Evolutionary conservation across 2,329 filamentous ascomycete species (phyloP), one percentile per base, ranked within the genome.

Genomic region (Lecanosticta acicola): DNA sequence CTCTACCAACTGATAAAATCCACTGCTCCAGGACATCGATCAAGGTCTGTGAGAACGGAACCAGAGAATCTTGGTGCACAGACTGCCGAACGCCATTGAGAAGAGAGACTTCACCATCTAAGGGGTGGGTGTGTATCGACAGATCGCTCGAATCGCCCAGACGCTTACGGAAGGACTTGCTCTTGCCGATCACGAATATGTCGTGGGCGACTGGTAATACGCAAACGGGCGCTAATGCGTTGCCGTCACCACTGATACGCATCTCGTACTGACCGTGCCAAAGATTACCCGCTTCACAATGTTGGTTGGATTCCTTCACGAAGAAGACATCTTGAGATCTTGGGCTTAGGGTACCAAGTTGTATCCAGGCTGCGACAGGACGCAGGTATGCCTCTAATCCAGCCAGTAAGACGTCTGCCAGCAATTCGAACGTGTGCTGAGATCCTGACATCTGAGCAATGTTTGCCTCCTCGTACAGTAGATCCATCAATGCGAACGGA

Each of bases 101-200:
- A n/a, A 29, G 24, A 29, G 5, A 11, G 24, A 5, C 24, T 29
- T 5, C 24, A 7, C 7, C 24, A 29, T 4, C 41, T 32, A 34
- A 48, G 24, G 24, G 24, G 24, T 29, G 5, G 24, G 7, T 29
- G 24, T n/a, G n/a, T n/a, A n/a, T n/a, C n/a, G n/a, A n/a, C n/a
- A n/a, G n/a, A n/a, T n/a, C n/a, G n/a, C 24, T 11, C 24, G 5
- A 5, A 29, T 29, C 41, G 45, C 81, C 79, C 9, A 95, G 72
- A 39, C 84, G 78, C 49, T 83, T 83, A n/a, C 96, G 69, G 36
- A 96, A 84, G 1, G 93, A 80, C 45, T 93, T 83, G 57, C 85
- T 94, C 66, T 96, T 96, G 0, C 91, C 91, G 1, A 87, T 83
- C 1, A 83, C 88, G 58, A 95, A 91, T 32, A 96, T 87, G 51